These are phyloP conservation scores for Lachancea cidri DNA, from an alignment of 805 yeast species.

Conservation along the genomic window DNA sequence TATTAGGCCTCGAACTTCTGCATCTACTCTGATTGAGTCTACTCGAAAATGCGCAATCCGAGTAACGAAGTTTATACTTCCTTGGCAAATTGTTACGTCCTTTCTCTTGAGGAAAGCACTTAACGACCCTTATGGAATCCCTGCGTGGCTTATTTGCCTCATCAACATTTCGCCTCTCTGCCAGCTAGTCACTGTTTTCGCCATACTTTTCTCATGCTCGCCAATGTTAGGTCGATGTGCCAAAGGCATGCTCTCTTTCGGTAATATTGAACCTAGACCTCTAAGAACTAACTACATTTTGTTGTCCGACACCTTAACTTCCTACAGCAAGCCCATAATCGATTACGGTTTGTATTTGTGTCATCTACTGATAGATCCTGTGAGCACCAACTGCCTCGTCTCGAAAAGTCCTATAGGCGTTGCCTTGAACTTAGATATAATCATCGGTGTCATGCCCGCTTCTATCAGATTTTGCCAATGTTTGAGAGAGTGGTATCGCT, in stretches of 20 bases:
- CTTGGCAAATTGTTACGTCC: slow-evolving; percentile 15
- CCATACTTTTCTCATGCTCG: slow-evolving; percentile 11
- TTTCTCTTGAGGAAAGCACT: slow-evolving; percentile 23
- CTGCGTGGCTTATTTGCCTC: slow-evolving; percentile 24
- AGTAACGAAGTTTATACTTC: slow-evolving; percentile 22
- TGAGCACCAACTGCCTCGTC: slow-evolving; percentile 4
- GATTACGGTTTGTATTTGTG: slow-evolving; percentile 61
- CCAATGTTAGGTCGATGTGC: slow-evolving; percentile 10
- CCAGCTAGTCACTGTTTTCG: slow-evolving; percentile 33
- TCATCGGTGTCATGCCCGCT: slow-evolving; percentile 50
- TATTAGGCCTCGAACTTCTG: slow-evolving; percentile 23
- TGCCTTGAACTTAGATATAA: slow-evolving; percentile 20
- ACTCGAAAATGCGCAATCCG: slow-evolving; percentile 22
- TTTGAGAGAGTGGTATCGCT: slow-evolving; percentile 53
- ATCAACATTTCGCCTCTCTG: slow-evolving; percentile 35
- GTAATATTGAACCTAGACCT: slow-evolving; percentile 32
- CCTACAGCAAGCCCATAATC: slow-evolving; percentile 69
- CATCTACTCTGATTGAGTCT: slow-evolving; percentile 38
- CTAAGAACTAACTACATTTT: slow-evolving; percentile 59
- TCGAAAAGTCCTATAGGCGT: slow-evolving; percentile 2
- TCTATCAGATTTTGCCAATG: slow-evolving; percentile 82
- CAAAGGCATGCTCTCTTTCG: slow-evolving; percentile 26
- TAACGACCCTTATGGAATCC: slow-evolving; percentile 18
- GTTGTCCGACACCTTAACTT: slow-evolving; percentile 77
- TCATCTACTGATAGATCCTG: slow-evolving; percentile 34